Percentiles rank a stretch among this genome's conserved stretches.
Conservation (phyloP, 306 rosid genomes). For the Dicorynia guianensis region DNA sequence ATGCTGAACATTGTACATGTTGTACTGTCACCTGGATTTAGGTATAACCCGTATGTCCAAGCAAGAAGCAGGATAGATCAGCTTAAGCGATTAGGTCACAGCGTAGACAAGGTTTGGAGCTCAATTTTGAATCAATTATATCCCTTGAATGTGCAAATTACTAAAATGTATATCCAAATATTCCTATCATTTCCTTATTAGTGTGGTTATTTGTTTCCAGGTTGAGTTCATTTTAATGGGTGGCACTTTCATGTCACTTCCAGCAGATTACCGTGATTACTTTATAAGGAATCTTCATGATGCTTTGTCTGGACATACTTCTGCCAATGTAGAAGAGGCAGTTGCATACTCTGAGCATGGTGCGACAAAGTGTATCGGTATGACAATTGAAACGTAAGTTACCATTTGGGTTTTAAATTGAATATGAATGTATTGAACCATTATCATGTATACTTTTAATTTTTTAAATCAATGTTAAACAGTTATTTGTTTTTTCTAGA, state of each 20-base stretch:
- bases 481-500: neutral
- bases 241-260: constrained; percentile 96
- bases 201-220: constrained; percentile 58
- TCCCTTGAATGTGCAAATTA: constrained; percentile 7
- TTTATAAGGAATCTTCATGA: constrained; percentile 92
- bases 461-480: neutral
- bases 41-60: constrained; percentile 98
- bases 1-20: neutral
- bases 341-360: constrained; percentile 92
- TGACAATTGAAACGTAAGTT: constrained; percentile 95
- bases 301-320: constrained; percentile 96
- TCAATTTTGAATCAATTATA: neutral
- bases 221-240: constrained; percentile 98
- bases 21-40: constrained; percentile 47
- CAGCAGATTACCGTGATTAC: constrained; percentile 92
- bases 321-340: constrained; percentile 96
- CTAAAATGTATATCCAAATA: neutral
- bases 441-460: constrained; percentile 12
- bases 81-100: constrained; percentile 98
- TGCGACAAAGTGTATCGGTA: constrained; percentile 93
- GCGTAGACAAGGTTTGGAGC: constrained; percentile 87
- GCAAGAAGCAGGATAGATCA: constrained; percentile 97
- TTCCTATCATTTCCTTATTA: constrained; percentile 17
- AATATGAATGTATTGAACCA: constrained; percentile 6
- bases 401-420: constrained; percentile 4